Percentiles rank a stretch among this genome's conserved stretches.
Evolutionary conservation across 202 grass and related monocot genomes (phyloP).

Genomic region (Saccharum hybrid): DNA sequence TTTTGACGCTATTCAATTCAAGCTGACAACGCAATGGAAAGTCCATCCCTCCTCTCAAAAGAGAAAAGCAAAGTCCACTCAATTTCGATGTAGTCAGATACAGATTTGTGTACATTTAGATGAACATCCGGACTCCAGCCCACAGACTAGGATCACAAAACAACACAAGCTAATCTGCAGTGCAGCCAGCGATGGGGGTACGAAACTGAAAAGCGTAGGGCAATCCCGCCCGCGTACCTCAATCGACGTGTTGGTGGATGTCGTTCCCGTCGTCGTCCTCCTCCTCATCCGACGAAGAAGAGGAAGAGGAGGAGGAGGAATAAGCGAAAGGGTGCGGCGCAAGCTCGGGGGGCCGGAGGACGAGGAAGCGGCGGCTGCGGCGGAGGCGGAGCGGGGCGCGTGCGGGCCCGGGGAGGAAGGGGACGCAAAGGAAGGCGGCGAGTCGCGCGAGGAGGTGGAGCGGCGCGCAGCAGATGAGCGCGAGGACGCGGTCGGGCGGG

Average conservation of each 20-base stretch:
- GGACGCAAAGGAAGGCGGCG: constrained; percentile 57
- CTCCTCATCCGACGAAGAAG: constrained; percentile 47
- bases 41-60: not conserved
- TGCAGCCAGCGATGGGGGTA: not conserved
- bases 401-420: constrained; percentile 42
- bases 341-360: constrained; percentile 27
- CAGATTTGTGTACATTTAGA: not conserved
- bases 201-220: not conserved
- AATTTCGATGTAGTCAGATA: not conserved
- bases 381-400: constrained; percentile 34
- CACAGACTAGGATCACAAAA: not conserved
- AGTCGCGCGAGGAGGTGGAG: constrained; percentile 64
- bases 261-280: constrained; percentile 31
- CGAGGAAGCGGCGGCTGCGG: constrained; percentile 26
- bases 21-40: not conserved
- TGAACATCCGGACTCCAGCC: not conserved
- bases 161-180: constrained; percentile 2
- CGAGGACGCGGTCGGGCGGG: constrained; percentile 69
- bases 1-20: not conserved
- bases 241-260: constrained; percentile 55
- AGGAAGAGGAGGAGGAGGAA: constrained; percentile 31
- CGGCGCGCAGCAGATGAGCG: constrained; percentile 73
- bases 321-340: not conserved
- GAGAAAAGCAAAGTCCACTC: not conserved
- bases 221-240: constrained; percentile 29